phyloP scores from a whole-genome alignment of 1,284 basidiomycete species.

The Exobasidium rhododendri region DNA sequence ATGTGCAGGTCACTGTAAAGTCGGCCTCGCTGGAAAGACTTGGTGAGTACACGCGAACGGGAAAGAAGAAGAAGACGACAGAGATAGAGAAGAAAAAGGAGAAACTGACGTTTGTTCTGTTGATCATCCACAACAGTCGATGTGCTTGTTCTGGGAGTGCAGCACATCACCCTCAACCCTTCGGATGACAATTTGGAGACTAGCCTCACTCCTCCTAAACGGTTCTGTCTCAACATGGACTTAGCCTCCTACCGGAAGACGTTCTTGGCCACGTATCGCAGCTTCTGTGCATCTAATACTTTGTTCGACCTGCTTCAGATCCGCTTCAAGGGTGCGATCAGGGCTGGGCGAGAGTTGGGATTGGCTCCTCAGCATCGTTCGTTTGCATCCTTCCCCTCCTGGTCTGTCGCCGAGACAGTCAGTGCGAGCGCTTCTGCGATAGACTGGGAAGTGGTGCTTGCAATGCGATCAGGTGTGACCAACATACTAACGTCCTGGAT shows the following conservation, averaged over 20 bases:
- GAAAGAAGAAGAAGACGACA: too few relatives aligned
- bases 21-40: conserved; percentile 44
- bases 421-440: conserved; percentile 33
- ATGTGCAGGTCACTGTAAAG: conserved; percentile 34
- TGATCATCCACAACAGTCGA: conserved; percentile 34
- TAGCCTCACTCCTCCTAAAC: conserved; percentile 20
- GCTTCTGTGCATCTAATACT: conserved; percentile 33
- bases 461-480: conserved; percentile 43
- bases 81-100: too few relatives aligned
- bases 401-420: conserved; percentile 30
- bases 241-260: conserved; percentile 34
- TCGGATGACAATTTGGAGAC: conserved; percentile 22
- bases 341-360: conserved; percentile 45
- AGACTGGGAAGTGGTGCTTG: conserved; percentile 41
- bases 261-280: conserved; percentile 45
- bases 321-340: conserved; percentile 44
- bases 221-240: conserved; percentile 39
- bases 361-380: conserved; percentile 30
- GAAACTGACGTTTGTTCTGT: conserved; percentile 3
- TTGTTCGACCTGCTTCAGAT: conserved; percentile 47
- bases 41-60: conserved; percentile 15
- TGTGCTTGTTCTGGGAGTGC: conserved; percentile 48
- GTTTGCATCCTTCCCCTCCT: conserved; percentile 46
- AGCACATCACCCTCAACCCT: conserved; percentile 32
- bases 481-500: conserved; percentile 40